Evolutionary conservation across 78 protist genomes (phyloP).

Genomic region (Creolimax fragrantissima): DNA sequence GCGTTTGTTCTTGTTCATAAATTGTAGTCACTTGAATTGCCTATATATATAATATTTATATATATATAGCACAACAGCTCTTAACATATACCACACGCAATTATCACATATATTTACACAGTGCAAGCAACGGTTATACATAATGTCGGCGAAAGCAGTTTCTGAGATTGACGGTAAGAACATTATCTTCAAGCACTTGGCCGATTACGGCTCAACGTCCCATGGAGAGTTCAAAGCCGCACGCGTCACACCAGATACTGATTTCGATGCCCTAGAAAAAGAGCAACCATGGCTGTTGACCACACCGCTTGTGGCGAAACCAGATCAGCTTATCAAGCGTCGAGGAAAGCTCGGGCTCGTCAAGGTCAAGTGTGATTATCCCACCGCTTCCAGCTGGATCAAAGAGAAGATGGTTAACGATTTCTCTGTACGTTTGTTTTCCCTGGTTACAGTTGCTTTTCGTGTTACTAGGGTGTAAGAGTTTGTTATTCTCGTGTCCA

Average conservation of each 20-base stretch:
- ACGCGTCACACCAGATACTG: background rate
- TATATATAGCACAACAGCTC: too few species aligned
- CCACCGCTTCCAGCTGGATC: constrained; percentile 46
- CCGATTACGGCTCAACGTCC: background rate
- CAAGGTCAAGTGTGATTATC: constrained; percentile 37
- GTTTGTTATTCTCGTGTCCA: too few species aligned
- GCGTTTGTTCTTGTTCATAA: background rate
- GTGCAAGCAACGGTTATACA: background rate
- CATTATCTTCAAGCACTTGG: background rate
- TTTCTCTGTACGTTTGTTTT: background rate
- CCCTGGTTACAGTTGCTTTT: background rate
- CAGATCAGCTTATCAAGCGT: constrained; percentile 64
- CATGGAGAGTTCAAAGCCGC: background rate
- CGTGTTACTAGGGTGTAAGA: background rate
- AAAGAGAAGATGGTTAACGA: constrained; percentile 7
- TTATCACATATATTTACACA: background rate
- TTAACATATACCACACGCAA: background rate
- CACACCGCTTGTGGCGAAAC: constrained; percentile 58
- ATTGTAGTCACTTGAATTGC: too few species aligned
- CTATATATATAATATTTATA: too few species aligned
- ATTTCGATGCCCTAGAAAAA: background rate
- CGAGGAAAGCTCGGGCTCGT: constrained; percentile 69
- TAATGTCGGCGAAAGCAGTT: constrained; percentile 45
- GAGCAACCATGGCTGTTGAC: constrained; percentile 39
- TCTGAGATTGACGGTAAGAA: constrained; percentile 45